Evolutionary conservation across 371 early-diverging fungal species (phyloP).

Genomic region (Mucor circinelloides): DNA sequence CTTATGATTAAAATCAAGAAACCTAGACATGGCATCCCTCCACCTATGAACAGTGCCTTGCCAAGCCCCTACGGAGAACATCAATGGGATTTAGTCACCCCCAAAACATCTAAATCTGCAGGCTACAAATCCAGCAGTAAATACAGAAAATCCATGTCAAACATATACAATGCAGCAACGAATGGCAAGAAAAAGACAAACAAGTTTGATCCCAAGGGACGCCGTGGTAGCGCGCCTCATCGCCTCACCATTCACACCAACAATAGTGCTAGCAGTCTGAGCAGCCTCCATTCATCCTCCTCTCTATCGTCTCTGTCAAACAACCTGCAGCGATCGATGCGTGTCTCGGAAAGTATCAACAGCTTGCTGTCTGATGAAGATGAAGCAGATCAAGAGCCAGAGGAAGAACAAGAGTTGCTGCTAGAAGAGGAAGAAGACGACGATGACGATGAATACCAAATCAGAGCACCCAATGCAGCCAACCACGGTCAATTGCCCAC

Average conservation of each 20-base stretch:
- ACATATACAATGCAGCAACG: not conserved
- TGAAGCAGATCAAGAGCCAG: constrained; percentile 12
- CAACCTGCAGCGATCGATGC: constrained; percentile 23
- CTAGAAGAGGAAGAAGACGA: constrained; percentile 21
- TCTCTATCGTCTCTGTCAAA: constrained; percentile 23
- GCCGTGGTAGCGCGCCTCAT: constrained; percentile 15
- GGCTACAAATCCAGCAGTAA: not conserved
- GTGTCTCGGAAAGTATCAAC: constrained; percentile 19
- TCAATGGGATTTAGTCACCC: constrained; percentile 1
- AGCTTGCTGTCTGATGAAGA: constrained; percentile 9
- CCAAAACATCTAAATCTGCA: constrained; percentile 9
- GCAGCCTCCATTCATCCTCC: constrained; percentile 22
- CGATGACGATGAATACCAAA: constrained; percentile 26
- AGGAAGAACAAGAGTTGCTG: not conserved
- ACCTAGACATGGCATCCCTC: not conserved
- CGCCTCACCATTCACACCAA: not conserved
- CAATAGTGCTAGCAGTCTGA: not conserved
- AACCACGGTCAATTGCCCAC: not conserved
- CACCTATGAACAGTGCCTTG: not conserved
- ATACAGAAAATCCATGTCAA: constrained; percentile 21
- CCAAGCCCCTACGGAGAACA: constrained; percentile 3
- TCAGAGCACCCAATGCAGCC: not conserved
- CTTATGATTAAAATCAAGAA: constrained; percentile 33
- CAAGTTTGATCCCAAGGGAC: constrained; percentile 1
- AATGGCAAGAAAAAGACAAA: not conserved